phyloP scores from a whole-genome alignment of 805 yeast species.

The Saturnispora dispora region DNA sequence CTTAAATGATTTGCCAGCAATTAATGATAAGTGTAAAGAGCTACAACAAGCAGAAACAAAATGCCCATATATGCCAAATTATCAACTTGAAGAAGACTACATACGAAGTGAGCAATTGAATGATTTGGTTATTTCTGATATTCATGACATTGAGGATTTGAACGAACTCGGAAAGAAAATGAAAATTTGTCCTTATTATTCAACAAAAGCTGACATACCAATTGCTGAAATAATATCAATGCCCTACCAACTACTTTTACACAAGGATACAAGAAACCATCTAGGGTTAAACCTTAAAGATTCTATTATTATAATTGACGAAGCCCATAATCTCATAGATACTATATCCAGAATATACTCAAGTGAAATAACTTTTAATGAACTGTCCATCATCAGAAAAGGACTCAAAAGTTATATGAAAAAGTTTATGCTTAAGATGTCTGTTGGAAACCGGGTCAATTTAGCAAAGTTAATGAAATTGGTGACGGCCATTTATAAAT shows the following conservation, averaged over 20 bases:
- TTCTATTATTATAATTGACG: slow-evolving; percentile 75
- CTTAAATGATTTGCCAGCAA: slow-evolving; percentile 38
- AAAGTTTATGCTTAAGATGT: slow-evolving; percentile 56
- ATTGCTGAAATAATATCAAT: slow-evolving; percentile 68
- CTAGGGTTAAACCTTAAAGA: slow-evolving; percentile 51
- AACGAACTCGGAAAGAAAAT: slow-evolving; percentile 47
- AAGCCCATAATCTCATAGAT: slow-evolving; percentile 84
- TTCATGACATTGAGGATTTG: slow-evolving; percentile 77
- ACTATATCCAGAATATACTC: slow-evolving; percentile 66
- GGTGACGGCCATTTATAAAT: slow-evolving; percentile 41
- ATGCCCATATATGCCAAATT: slow-evolving; percentile 36
- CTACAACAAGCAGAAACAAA: slow-evolving; percentile 36
- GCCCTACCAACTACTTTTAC: slow-evolving; percentile 75
- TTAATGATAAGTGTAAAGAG: slow-evolving; percentile 78
- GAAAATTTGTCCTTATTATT: slow-evolving; percentile 75
- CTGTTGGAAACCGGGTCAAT: slow-evolving; percentile 62
- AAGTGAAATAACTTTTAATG: slow-evolving; percentile 40
- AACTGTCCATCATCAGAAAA: slow-evolving; percentile 35
- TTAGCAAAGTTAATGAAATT: slow-evolving; percentile 54
- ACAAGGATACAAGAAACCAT: slow-evolving; percentile 48
- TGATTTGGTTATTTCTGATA: slow-evolving; percentile 44
- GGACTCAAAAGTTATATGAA: slow-evolving; percentile 47
- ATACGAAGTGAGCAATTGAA: slow-evolving; percentile 35
- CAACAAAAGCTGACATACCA: slow-evolving; percentile 47
- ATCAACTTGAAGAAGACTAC: slow-evolving; percentile 24